These are phyloP conservation scores for Pseudogymnoascus sp. DNA, from an alignment of 2,329 filamentous ascomycete genomes.

Conservation along the genomic window DNA sequence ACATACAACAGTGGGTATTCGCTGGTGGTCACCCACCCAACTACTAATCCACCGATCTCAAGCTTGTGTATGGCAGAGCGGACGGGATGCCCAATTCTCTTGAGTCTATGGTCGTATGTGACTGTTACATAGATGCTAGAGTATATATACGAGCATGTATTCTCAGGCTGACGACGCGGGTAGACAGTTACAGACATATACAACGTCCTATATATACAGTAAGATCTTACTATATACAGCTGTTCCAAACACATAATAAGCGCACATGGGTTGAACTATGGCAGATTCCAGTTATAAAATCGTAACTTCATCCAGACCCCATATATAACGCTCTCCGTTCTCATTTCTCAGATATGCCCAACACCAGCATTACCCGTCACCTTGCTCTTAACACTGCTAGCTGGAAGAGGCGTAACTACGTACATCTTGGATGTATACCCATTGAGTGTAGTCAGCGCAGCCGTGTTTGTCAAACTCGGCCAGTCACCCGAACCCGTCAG, in stretches of 20 bases:
- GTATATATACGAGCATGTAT: too few relatives aligned
- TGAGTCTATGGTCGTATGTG: too few relatives aligned
- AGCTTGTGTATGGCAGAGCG: too few relatives aligned
- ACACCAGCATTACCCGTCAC: slow-evolving; percentile 30
- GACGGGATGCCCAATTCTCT: too few relatives aligned
- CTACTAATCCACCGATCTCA: too few relatives aligned
- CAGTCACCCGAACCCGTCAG: slow-evolving; percentile 23
- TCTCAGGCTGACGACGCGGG: too few relatives aligned
- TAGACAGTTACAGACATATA: neutral
- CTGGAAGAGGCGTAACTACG: slow-evolving; percentile 24
- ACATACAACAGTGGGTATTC: too few relatives aligned
- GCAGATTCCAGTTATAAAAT: neutral
- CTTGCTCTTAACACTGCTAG: slow-evolving; percentile 24
- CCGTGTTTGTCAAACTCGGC: slow-evolving; percentile 17
- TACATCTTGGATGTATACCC: slow-evolving; percentile 28
- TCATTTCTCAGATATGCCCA: slow-evolving; percentile 17
- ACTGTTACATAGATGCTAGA: too few relatives aligned
- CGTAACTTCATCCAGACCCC: neutral
- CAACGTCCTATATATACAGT: neutral
- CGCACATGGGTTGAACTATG: neutral
- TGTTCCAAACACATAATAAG: neutral
- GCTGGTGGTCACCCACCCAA: too few relatives aligned
- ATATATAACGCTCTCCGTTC: neutral
- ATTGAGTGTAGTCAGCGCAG: slow-evolving; percentile 26
- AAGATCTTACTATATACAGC: neutral